Percentiles rank a stretch among this genome's conserved stretches.
phyloP scores from a whole-genome alignment of 257 asterid genomes.

The Leonotis leonurus region DNA sequence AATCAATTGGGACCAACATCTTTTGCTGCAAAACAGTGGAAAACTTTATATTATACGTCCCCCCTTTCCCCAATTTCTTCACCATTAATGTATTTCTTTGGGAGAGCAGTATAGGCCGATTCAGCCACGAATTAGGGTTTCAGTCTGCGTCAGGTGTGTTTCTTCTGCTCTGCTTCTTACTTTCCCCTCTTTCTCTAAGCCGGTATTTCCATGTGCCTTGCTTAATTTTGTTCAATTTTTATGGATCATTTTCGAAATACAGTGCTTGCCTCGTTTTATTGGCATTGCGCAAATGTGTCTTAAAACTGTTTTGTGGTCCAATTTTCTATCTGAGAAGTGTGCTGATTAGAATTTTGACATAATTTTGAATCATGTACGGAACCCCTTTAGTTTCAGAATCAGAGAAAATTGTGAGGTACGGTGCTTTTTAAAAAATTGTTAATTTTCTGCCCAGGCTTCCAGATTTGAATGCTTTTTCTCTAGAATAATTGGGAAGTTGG shows the following conservation, averaged over 20 bases:
- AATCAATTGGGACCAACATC: conserved; percentile 29
- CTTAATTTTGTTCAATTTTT: neutral
- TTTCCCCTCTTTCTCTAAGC: neutral
- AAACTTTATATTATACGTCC: neutral
- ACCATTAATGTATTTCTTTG: neutral
- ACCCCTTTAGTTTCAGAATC: too few relatives aligned
- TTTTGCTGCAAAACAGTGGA: neutral
- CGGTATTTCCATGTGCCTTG: neutral
- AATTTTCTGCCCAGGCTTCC: neutral
- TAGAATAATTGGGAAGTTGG: neutral
- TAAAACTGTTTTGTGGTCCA: neutral
- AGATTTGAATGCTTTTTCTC: neutral
- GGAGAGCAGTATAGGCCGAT: neutral
- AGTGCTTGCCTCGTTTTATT: neutral
- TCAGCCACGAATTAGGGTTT: conserved; percentile 3
- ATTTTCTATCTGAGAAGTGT: neutral
- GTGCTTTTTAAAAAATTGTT: neutral
- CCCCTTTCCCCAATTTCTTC: neutral
- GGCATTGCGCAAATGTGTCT: conserved; percentile 3
- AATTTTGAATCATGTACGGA: neutral
- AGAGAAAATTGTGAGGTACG: too few relatives aligned
- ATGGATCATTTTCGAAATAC: neutral
- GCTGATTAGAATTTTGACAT: neutral
- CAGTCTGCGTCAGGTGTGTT: conserved; percentile 20
- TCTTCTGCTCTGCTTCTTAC: neutral